phyloP scores from a whole-genome alignment of 106 monocot species.

The Dendrobium chrysotoxum region DNA sequence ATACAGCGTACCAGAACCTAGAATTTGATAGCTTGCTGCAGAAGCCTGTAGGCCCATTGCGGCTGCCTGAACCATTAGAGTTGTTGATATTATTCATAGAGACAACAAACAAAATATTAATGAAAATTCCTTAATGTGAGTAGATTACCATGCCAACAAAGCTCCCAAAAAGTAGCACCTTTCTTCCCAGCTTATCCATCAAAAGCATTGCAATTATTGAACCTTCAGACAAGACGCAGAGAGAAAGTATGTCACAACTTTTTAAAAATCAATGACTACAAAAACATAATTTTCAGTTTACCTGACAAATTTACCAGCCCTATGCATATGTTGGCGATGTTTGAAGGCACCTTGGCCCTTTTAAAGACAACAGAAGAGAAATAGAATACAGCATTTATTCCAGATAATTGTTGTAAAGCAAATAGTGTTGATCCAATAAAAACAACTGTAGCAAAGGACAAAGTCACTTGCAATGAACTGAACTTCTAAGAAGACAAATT shows the following conservation, averaged over 20 bases:
- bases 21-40: slow-evolving; percentile 39
- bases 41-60: slow-evolving; percentile 80
- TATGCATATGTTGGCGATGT: slow-evolving; percentile 71
- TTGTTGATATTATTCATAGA: not conserved
- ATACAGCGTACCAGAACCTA: slow-evolving; percentile 38
- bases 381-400: slow-evolving; percentile 98
- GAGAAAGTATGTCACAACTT: not conserved
- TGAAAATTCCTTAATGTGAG: not conserved
- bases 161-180: slow-evolving; percentile 62
- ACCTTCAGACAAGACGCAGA: slow-evolving; percentile 25
- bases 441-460: slow-evolving; percentile 71
- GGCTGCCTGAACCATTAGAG: slow-evolving; percentile 36
- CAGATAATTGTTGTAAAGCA: slow-evolving; percentile 97
- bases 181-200: slow-evolving; percentile 96
- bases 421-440: slow-evolving; percentile 93
- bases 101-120: not conserved
- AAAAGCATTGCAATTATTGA: slow-evolving; percentile 80
- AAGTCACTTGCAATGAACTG: slow-evolving; percentile 51
- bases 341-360: slow-evolving; percentile 75
- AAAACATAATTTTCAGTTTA: slow-evolving; percentile 19
- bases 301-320: slow-evolving; percentile 87
- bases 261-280: not conserved
- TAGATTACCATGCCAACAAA: slow-evolving; percentile 82
- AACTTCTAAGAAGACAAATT: slow-evolving; percentile 4
- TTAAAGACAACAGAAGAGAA: slow-evolving; percentile 90